Evolutionary conservation across 2,329 filamentous ascomycete genomes (phyloP).

Genomic region (Blumeria graminis): DNA sequence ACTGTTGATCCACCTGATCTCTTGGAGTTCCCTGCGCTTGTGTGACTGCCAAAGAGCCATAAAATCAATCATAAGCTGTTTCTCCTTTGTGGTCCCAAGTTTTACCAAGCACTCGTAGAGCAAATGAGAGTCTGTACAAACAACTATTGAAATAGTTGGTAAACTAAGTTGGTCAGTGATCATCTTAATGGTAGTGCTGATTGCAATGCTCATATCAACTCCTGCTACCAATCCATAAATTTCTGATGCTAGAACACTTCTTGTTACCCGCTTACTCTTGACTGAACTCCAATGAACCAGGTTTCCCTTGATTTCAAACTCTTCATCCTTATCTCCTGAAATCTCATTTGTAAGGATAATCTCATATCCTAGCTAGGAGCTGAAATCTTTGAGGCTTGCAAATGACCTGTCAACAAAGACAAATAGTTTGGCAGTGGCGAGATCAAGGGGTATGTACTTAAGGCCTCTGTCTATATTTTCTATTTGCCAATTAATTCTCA

Average conservation of each 20-base stretch:
- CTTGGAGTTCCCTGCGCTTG: no score
- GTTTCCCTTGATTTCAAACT: not conserved
- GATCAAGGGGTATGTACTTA: not conserved
- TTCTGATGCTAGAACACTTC: not conserved
- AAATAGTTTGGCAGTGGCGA: not conserved
- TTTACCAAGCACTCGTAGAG: not conserved
- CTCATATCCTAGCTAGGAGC: not conserved
- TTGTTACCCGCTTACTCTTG: not conserved
- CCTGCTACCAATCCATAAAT: not conserved
- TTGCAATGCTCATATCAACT: not conserved
- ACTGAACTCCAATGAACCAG: not conserved
- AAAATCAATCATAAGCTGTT: not conserved
- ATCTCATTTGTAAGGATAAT: not conserved
- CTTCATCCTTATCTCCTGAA: not conserved
- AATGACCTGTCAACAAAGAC: not conserved
- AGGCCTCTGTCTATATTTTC: not conserved
- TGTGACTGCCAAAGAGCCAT: conserved; percentile 2
- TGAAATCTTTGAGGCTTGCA: not conserved
- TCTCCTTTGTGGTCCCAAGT: not conserved
- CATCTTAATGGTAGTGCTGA: not conserved
- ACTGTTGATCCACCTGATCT: no score
- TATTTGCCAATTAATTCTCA: not conserved
- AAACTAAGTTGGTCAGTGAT: not conserved
- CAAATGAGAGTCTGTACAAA: not conserved
- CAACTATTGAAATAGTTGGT: not conserved